phyloP scores from a whole-genome alignment of 2,329 filamentous ascomycete species.

The Aspergillus awamori region DNA sequence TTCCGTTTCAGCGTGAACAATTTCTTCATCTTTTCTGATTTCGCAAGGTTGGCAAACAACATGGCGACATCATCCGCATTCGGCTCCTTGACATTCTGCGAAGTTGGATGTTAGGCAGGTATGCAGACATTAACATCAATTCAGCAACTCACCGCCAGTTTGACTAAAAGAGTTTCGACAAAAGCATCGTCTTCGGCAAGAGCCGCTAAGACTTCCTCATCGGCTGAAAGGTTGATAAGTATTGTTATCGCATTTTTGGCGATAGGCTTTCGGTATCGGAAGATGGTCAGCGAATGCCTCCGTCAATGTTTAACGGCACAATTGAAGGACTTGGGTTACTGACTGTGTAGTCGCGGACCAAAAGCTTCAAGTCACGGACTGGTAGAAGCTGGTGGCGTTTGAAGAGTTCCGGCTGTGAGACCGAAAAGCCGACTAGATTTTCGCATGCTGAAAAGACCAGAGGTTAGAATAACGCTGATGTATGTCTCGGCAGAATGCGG shows the following conservation, averaged over 20 bases:
- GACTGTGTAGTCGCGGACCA: constrained; percentile 82
- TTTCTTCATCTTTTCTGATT: constrained; percentile 72
- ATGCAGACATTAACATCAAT: constrained; percentile 5
- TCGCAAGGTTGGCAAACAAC: constrained; percentile 89
- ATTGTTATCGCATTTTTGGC: constrained; percentile 85
- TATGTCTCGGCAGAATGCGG: not conserved
- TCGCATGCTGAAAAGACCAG: constrained; percentile 66
- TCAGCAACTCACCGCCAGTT: constrained; percentile 72
- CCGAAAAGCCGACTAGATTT: constrained; percentile 81
- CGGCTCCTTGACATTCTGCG: constrained; percentile 61
- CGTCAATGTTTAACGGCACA: not conserved
- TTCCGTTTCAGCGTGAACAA: constrained; percentile 70
- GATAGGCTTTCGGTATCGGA: constrained; percentile 63
- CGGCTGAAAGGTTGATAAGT: constrained; percentile 81
- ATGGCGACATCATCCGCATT: constrained; percentile 86
- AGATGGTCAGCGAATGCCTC: constrained; percentile 2
- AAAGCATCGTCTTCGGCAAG: constrained; percentile 81
- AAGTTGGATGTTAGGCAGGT: constrained; percentile 12
- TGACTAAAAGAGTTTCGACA: constrained; percentile 69
- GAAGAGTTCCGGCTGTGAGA: constrained; percentile 77
- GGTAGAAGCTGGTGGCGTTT: constrained; percentile 78
- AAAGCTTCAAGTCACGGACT: constrained; percentile 81
- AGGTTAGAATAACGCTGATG: not conserved
- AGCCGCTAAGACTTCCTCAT: constrained; percentile 71
- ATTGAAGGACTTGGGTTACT: constrained; percentile 32